Base-by-base conservation (phyloP, 1,139 yeast genomes). In the Yamadazyma membranifaciens region DNA sequence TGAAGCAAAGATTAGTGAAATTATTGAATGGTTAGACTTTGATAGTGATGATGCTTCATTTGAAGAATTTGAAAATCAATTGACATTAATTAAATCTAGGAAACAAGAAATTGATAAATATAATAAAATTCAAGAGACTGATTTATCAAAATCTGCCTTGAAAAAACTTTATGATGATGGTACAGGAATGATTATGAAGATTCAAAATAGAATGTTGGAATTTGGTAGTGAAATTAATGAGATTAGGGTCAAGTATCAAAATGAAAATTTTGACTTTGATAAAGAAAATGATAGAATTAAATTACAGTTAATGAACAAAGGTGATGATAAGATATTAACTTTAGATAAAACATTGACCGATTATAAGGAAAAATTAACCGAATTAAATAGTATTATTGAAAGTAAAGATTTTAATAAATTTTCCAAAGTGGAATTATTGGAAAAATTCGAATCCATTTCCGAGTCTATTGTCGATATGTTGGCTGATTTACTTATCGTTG, bases 1-100 rank as follows among this genome's bases (percentile, higher is more conserved):
- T 31, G 47, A 53, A 25, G 34, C 47, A 3, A 48, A 50, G 28
- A 73, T 83, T 2, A 48, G 66, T 25, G 82, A 80, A 17, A 64
- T 73, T 17, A 63, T 85, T 39, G 94, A 85, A 47, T 87, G 96
- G 96, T 66, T 88, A 30, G 95, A 87, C 41, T 81, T 77, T 49
- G 91, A 83, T 16, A 76, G 87, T 40, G 86, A 80, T 42, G 69
- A 67, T 25, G 76, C 87, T 1, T 48, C 70, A 1, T 45, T 72
- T 32, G 66, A 65, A n/a, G 75, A 65, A 9, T 58, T 79, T 33
- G 52, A 60, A 36, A 49, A 44, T 1, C 67, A 62, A 46, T 47
- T 59, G 14, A 44, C 49, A 2, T 52, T 54, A 33, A 42, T 69
- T 13, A 43, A 47, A 3, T 43, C 42, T 3, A 55, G 55, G 37